Percentiles rank a stretch among this genome's conserved stretches.
phyloP scores from a whole-genome alignment of 352 stramenopile species.

The Phytophthora europaea region DNA sequence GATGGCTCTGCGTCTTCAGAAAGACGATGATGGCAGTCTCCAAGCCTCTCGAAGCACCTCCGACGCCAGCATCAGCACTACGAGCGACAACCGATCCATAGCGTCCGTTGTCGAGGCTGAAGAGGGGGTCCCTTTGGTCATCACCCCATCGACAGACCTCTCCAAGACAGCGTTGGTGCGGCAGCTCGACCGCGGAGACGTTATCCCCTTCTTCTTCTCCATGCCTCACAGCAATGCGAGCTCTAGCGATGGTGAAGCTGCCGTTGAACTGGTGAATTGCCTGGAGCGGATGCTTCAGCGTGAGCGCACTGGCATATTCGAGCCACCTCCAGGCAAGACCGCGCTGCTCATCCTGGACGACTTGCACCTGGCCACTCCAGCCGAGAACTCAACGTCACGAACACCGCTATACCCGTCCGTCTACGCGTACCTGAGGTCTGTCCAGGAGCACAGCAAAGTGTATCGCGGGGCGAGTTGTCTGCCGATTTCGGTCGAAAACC shows the following conservation, averaged over 20 bases:
- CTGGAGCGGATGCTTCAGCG: conserved; percentile 69
- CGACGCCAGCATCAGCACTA: conserved; percentile 1
- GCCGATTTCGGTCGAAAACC: conserved; percentile 39
- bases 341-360: conserved; percentile 67
- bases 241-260: conserved; percentile 17
- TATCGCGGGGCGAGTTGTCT: conserved; percentile 29
- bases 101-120: conserved; percentile 26
- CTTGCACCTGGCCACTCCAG: conserved; percentile 47
- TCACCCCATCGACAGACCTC: conserved; percentile 19
- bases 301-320: conserved; percentile 55
- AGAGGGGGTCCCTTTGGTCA: conserved; percentile 10
- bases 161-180: conserved; percentile 19
- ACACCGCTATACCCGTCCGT: conserved; percentile 21
- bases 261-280: conserved; percentile 42
- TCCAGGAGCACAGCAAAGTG: conserved; percentile 43
- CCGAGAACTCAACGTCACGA: neutral
- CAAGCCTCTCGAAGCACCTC: neutral
- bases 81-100: conserved; percentile 1
- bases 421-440: conserved; percentile 46
- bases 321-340: conserved; percentile 65
- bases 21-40: conserved; percentile 1
- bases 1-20: conserved; percentile 44
- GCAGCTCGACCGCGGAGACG: conserved; percentile 47
- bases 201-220: conserved; percentile 61
- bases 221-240: conserved; percentile 39